A percentile compares a stretch with the other conserved stretches of the same genome.
Conservation (phyloP, 352 stramenopile genomes). For the Phytophthora niederhauseri region DNA sequence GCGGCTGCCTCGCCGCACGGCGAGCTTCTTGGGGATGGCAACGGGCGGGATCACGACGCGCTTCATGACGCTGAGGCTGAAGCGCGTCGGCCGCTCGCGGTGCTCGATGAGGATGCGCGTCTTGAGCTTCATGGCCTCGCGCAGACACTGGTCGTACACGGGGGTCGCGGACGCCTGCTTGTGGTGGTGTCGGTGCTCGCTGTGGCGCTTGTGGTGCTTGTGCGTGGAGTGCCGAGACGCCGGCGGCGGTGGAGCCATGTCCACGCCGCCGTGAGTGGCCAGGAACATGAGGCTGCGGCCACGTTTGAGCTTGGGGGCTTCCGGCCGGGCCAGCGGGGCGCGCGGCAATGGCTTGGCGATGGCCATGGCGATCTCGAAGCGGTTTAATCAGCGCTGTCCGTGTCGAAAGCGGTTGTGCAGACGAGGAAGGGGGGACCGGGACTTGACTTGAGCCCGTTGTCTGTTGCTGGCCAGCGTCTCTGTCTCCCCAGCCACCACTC, state of each 20-base stretch:
- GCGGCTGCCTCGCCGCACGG: constrained; percentile 29
- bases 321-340: constrained; percentile 9
- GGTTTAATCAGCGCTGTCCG: constrained; percentile 17
- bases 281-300: constrained; percentile 38
- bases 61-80: constrained; percentile 68
- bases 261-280: constrained; percentile 39
- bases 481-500: constrained; percentile 25
- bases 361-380: constrained; percentile 19
- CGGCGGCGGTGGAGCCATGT: constrained; percentile 15
- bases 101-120: constrained; percentile 54
- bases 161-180: constrained; percentile 23
- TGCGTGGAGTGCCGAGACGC: constrained; percentile 13
- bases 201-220: constrained; percentile 23
- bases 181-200: constrained; percentile 17
- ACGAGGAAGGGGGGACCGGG: constrained; percentile 22
- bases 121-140: constrained; percentile 65
- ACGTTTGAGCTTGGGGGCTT: constrained; percentile 25
- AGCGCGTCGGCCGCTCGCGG: constrained; percentile 52
- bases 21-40: constrained; percentile 47
- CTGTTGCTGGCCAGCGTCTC: constrained; percentile 10
- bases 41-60: constrained; percentile 60
- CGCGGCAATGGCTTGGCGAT: constrained; percentile 24
- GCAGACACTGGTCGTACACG: constrained; percentile 40
- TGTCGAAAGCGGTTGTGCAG: constrained; percentile 25
- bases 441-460: constrained; percentile 10